phyloP scores from a whole-genome alignment of 352 stramenopile species.

The Phytophthora tubulina region DNA sequence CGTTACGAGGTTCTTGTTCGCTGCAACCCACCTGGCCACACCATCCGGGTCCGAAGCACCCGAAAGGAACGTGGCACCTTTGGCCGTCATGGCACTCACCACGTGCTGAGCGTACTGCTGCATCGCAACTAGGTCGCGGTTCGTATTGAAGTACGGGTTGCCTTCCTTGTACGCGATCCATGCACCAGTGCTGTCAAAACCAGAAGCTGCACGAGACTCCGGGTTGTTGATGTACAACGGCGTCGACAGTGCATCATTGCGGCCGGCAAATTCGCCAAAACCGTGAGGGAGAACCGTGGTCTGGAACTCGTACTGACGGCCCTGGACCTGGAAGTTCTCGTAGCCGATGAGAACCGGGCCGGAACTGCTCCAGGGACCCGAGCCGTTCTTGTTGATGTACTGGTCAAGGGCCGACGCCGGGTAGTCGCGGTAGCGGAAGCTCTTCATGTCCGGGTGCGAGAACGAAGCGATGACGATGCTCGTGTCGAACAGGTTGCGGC shows the following conservation, averaged over 20 bases:
- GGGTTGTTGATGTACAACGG: constrained; percentile 77
- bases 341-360: constrained; percentile 69
- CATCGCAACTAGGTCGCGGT: constrained; percentile 67
- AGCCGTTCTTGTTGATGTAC: constrained; percentile 56
- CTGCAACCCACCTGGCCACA: constrained; percentile 54
- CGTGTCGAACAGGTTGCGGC: constrained; percentile 70
- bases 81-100: constrained; percentile 45
- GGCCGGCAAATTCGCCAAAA: constrained; percentile 45
- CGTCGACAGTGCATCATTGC: constrained; percentile 51
- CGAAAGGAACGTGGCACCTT: constrained; percentile 64
- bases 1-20: constrained; percentile 38
- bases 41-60: constrained; percentile 36
- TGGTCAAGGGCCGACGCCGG: constrained; percentile 55
- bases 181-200: constrained; percentile 54
- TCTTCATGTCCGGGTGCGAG: constrained; percentile 61
- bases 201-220: constrained; percentile 50
- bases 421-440: constrained; percentile 48
- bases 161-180: constrained; percentile 54
- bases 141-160: constrained; percentile 50
- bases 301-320: constrained; percentile 72
- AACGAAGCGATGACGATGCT: constrained; percentile 59
- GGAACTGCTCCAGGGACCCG: constrained; percentile 51
- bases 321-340: constrained; percentile 64
- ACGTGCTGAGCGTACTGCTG: constrained; percentile 55
- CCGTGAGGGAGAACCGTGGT: constrained; percentile 58